phyloP scores from a whole-genome alignment of 495 filamentous ascomycete species.

The Amniculicola lignicola region DNA sequence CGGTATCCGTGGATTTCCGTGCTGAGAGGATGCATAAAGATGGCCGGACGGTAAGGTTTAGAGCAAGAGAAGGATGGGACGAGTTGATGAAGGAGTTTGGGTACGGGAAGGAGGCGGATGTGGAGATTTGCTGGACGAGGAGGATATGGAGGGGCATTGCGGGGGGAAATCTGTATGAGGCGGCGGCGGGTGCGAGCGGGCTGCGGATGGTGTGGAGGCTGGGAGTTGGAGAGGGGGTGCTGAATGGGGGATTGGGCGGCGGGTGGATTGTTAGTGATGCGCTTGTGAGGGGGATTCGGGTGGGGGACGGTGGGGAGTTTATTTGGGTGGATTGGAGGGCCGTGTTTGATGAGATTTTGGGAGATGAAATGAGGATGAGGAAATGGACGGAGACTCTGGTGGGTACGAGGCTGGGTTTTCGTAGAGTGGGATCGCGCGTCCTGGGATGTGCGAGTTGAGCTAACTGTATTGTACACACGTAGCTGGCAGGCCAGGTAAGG shows the following conservation, averaged over 20 bases:
- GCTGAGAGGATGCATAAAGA: neutral
- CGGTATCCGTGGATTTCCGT: neutral
- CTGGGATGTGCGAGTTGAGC: no score
- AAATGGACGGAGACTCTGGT: neutral
- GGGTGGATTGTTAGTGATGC: conserved; percentile 4
- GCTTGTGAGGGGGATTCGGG: neutral
- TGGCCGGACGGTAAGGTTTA: neutral
- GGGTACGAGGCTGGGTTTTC: neutral
- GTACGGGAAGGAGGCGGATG: no score
- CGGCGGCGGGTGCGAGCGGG: no score
- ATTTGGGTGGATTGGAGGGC: conserved; percentile 2
- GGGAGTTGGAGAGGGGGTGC: neutral
- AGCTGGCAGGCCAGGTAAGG: neutral
- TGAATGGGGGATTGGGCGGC: conserved; percentile 2
- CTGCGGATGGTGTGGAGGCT: neutral
- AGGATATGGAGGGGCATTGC: neutral
- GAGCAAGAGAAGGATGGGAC: neutral
- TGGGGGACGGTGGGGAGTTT: neutral
- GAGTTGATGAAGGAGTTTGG: neutral
- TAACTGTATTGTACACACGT: neutral
- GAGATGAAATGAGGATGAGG: conserved; percentile 1
- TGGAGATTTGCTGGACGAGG: no score
- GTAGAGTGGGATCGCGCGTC: no score
- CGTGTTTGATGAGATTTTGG: neutral
- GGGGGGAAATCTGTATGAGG: no score